Conservation (phyloP, 176 grass and related monocot species). For the Carex scoparia region DNA sequence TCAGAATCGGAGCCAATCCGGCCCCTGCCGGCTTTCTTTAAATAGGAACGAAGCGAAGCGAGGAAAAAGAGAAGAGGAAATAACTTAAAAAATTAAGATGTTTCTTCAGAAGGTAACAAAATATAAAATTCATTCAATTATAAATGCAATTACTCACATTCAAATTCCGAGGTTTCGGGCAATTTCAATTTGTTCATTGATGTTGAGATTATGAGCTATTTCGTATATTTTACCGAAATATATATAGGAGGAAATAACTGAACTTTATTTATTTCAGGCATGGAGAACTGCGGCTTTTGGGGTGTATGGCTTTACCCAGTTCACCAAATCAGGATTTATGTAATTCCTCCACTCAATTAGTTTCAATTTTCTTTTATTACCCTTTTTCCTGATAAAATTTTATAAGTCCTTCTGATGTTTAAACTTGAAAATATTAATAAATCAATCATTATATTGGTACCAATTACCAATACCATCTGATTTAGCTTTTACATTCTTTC, state of each 20-base stretch:
- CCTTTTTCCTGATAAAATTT: background rate
- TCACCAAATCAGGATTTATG: constrained; percentile 88
- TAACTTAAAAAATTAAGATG: constrained; percentile 19
- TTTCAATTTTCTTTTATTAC: background rate
- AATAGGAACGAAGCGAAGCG: background rate
- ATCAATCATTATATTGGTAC: background rate
- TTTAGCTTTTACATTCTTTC: background rate
- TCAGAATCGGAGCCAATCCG: too few relatives aligned
- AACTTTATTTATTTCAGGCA: constrained; percentile 35
- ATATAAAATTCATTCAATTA: background rate
- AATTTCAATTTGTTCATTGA: background rate
- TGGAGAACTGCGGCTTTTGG: constrained; percentile 81
- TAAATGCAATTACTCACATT: background rate
- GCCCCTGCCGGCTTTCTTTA: background rate
- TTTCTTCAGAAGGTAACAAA: constrained; percentile 66
- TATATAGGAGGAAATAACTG: background rate
- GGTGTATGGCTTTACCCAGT: constrained; percentile 85
- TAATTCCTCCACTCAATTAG: constrained; percentile 21
- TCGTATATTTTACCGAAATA: background rate
- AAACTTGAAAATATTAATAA: background rate
- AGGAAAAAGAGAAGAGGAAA: background rate
- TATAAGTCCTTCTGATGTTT: background rate
- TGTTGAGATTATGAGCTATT: background rate
- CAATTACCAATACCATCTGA: background rate
- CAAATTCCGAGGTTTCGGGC: background rate